These are phyloP conservation scores for Ustilago cynodontis DNA, from an alignment of 1,284 basidiomycete genomes.

Conservation along the genomic window DNA sequence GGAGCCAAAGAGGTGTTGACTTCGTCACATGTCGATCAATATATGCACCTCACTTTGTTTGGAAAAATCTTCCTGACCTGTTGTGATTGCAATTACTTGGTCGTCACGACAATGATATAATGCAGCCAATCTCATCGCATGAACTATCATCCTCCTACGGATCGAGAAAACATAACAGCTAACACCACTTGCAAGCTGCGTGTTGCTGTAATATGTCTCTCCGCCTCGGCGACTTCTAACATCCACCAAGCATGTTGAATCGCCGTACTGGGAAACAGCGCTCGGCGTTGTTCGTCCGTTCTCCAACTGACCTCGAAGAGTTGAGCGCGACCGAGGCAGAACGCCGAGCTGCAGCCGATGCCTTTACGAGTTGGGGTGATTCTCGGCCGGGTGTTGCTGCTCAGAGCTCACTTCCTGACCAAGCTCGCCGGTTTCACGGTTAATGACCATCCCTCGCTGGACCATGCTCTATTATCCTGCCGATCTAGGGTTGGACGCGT, in stretches of 20 bases:
- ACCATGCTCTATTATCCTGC: background rate
- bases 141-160: background rate
- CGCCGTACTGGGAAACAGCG: background rate
- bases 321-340: background rate
- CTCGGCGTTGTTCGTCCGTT: constrained; percentile 8
- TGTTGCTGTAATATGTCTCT: background rate
- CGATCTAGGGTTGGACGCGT: background rate
- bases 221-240: constrained; percentile 38
- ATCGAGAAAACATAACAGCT: background rate
- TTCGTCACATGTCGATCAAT: background rate
- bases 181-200: background rate
- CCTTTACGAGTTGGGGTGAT: background rate
- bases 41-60: background rate
- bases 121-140: constrained; percentile 9
- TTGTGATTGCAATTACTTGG: background rate
- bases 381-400: background rate
- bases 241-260: constrained; percentile 16
- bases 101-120: background rate
- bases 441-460: background rate
- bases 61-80: background rate
- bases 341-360: constrained; percentile 18
- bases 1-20: background rate
- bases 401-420: background rate
- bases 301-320: background rate
- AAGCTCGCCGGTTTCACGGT: background rate